Base-by-base conservation (phyloP, 331 rosid species). In the Telfairia occidentalis region DNA sequence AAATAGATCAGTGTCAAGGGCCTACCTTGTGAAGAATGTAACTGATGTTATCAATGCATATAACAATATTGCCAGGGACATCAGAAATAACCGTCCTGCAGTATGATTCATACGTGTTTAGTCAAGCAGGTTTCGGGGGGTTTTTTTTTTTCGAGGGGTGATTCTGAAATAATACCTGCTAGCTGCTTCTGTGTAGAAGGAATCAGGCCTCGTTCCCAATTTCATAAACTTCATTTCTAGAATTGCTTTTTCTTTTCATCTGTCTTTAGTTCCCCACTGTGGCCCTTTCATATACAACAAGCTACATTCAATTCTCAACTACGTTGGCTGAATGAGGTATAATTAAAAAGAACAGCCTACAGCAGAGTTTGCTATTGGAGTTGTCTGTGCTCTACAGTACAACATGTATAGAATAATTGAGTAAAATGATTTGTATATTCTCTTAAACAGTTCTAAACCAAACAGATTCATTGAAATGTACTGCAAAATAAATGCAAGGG, bases 181-280 rank as follows among this genome's bases (percentile, higher is more conserved):
- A 49, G 97, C 94, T 84, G 88, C 90, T 84, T 92, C 97, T 7
- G 97, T 84, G 81, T 81, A 85, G 89, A 95, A 95, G 71, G 97
- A 90, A 78, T 95, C 99, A 30, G 90, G 85, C 86, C 87, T 90
- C 53, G 96, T 84, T 55, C 99, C 99, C 80, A 95, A 87, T 89
- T 95, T 95, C 99, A 95, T 92, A 78, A 87, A 95, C 97, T 95
- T 95, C 99, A 95, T 95, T 74, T 70, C 58, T 28, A 46, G 9
- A 70, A 46, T 45, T 70, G 75, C 75, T 53, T 70, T 29, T 16
- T 45, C 58, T 46, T 70, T 70, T 70, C 75, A 70, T 70, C 18
- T 26, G 40, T 70, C 75, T 28, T 29, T 37, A 16, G 40, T 70
- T 45, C 52, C 37, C 12, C 45, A 45, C 23, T 45, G 42, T 28